Evolutionary conservation across 148 eudicot species (phyloP).

Genomic region (Diospyros kaki): DNA sequence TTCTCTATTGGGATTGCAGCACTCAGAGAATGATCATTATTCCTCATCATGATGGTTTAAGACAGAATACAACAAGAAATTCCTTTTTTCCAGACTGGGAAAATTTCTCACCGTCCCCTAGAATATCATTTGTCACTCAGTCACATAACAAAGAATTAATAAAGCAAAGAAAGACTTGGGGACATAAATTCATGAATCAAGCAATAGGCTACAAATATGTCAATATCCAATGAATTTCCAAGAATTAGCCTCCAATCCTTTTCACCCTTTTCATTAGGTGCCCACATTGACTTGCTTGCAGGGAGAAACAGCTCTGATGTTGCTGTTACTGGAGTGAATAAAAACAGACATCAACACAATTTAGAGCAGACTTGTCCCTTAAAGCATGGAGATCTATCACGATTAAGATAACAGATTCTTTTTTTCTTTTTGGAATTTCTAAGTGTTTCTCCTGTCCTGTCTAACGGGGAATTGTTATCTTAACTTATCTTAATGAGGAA

Average conservation of each 20-base stretch:
- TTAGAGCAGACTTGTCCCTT: not conserved
- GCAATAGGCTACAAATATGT: not conserved
- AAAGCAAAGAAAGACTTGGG: not conserved
- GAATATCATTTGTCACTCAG: not conserved
- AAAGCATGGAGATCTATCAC: not conserved
- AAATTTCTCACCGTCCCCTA: conserved; percentile 7
- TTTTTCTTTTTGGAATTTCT: not conserved
- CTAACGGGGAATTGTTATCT: not conserved
- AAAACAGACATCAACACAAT: not conserved
- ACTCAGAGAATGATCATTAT: conserved; percentile 23
- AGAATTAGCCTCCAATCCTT: conserved; percentile 2
- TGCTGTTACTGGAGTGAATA: not conserved
- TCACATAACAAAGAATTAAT: not conserved
- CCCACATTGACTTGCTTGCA: not conserved
- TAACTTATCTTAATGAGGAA: not conserved
- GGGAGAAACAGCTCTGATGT: not conserved
- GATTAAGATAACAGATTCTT: not conserved
- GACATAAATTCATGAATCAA: conserved; percentile 8
- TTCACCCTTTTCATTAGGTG: not conserved
- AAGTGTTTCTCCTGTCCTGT: not conserved
- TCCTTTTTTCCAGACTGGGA: not conserved
- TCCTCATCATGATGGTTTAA: conserved; percentile 30
- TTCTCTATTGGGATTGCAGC: conserved; percentile 42
- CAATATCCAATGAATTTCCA: not conserved
- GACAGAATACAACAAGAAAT: conserved; percentile 3